Base-by-base conservation (phyloP, 148 eudicot genomes). In the Amaranthus cruentus region DNA sequence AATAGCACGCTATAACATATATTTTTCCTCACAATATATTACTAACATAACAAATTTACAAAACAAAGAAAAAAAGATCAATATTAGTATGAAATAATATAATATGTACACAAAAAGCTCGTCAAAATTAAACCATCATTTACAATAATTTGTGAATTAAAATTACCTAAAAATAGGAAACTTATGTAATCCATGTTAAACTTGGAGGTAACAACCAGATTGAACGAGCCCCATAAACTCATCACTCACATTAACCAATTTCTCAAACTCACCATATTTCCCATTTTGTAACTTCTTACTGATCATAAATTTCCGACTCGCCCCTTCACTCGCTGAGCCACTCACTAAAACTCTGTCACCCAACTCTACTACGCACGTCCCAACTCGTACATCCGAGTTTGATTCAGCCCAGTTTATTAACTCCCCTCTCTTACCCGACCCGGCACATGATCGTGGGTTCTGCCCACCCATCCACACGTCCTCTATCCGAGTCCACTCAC, bases 391-490 rank as follows among this genome's bases (percentile, higher is more conserved):
- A 63, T 72, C 4, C 72, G 51, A 46, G 64, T 80, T 84, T 0
- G 46, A 42, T 68, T 78, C 84, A 1, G 78, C 79, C 91, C 88
- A 84, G 62, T 83, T 79, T 4, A 78, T 47, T n/a, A 90, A 68
- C 47, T 65, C 72, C 0, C 88, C 87, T 14, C 69, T 80, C 54
- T 67, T 72, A 2, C 79, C 81, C 5, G 74, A 48, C 15, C 87
- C 87, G 0, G 83, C 83, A 47, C 85, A 84, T 9, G 83, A 81
- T 71, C 89, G 84, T 51, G 96, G 96, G 71, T 88, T 85, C 47
- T 75, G 81, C 46, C 83, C 73, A 74, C 53, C 71, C 21, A 12
- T 57, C 93, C 93, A 91, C 11, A 62, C 84, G 38, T 83, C 84
- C 63, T 87, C 93, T 3, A 83, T 87, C 46, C 79, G 81, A 59